phyloP scores from a whole-genome alignment of 2,329 filamentous ascomycete species.

The Colletotrichum euphorbiae region DNA sequence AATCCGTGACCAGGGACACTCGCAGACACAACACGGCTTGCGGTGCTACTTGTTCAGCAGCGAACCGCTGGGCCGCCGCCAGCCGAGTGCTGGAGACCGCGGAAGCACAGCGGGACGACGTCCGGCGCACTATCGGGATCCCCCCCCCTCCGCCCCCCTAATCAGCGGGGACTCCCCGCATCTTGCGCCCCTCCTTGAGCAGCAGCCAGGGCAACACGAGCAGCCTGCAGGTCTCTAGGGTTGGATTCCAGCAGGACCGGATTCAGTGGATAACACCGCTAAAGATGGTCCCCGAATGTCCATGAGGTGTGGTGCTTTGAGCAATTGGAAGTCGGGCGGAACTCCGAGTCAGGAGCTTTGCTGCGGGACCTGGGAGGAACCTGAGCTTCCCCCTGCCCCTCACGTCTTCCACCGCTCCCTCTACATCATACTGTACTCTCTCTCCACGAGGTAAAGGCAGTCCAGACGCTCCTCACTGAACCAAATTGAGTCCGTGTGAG shows the following conservation, averaged over 20 bases:
- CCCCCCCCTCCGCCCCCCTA: constrained; percentile 1
- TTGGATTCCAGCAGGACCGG: background rate
- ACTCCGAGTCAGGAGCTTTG: constrained; percentile 3
- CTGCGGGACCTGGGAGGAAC: background rate
- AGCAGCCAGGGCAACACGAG: background rate
- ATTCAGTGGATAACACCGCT: background rate
- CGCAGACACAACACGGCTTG: background rate
- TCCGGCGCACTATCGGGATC: constrained; percentile 5
- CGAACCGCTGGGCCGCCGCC: constrained; percentile 36
- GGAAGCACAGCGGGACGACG: constrained; percentile 36
- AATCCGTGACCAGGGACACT: background rate
- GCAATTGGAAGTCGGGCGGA: no score
- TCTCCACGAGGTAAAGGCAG: background rate
- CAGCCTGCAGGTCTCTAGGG: background rate
- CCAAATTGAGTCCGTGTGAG: background rate
- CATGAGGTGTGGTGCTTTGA: no score
- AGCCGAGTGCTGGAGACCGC: constrained; percentile 30
- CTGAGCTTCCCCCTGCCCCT: background rate
- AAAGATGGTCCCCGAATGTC: background rate
- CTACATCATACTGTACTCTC: no score
- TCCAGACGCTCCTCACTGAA: background rate
- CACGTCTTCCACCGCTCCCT: background rate
- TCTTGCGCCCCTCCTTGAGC: background rate
- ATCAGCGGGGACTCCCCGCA: constrained; percentile 29
- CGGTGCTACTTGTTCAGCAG: background rate